Conservation (phyloP, 371 early-diverging fungal species). For the Mortierella sp. region DNA sequence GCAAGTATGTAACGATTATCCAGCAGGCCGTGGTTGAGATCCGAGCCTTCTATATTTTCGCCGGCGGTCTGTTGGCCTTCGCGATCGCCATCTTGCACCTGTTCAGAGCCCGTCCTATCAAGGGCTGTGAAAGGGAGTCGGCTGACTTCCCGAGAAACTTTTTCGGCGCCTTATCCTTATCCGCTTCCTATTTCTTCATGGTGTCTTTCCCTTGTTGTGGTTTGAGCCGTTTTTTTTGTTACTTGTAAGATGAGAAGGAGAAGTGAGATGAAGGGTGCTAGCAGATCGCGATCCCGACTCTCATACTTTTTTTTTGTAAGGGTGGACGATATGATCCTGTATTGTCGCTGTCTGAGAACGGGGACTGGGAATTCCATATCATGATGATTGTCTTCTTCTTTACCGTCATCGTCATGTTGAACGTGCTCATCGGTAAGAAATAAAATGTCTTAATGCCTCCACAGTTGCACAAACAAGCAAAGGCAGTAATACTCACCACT, state of each 20-base stretch:
- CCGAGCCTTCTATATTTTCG: conserved; percentile 29
- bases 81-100: conserved; percentile 21
- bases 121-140: neutral
- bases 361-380: conserved; percentile 20
- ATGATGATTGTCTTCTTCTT: conserved; percentile 41
- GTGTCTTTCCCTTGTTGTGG: neutral
- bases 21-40: conserved; percentile 20
- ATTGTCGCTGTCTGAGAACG: conserved; percentile 7
- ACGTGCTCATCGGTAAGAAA: conserved; percentile 35
- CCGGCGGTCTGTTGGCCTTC: conserved; percentile 17
- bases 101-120: conserved; percentile 3
- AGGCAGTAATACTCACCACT: neutral
- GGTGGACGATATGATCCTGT: conserved; percentile 35
- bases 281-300: neutral
- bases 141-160: conserved; percentile 13
- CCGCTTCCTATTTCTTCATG: conserved; percentile 39
- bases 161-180: conserved; percentile 28
- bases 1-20: conserved; percentile 35
- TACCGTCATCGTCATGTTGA: conserved; percentile 41
- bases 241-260: neutral
- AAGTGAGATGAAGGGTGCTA: too few species aligned
- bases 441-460: neutral
- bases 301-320: neutral
- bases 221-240: too few species aligned
- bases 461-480: neutral